Conservation (phyloP, 257 asterid genomes). For the Eustoma russellianum region DNA sequence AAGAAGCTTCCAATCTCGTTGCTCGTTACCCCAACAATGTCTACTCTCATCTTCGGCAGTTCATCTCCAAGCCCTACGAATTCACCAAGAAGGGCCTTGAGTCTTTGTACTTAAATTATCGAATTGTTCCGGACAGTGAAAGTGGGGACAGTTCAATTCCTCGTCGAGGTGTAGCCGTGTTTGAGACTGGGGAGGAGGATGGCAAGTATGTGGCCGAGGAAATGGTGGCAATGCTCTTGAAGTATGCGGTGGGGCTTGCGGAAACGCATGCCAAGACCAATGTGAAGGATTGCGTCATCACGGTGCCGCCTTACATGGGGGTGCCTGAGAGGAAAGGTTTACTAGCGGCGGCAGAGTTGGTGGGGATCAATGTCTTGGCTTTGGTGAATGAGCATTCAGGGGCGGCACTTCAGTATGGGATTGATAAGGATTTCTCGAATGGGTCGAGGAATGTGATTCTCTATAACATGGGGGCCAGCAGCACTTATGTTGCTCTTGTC, state of each 20-base stretch:
- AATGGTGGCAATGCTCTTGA: slow-evolving; percentile 78
- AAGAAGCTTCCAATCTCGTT: slow-evolving; percentile 67
- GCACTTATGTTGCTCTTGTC: slow-evolving; percentile 91
- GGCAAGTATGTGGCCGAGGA: slow-evolving; percentile 72
- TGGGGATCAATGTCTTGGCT: slow-evolving; percentile 82
- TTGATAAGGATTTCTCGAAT: slow-evolving; percentile 86
- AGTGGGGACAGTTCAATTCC: background rate
- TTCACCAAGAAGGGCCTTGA: slow-evolving; percentile 22
- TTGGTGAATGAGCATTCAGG: slow-evolving; percentile 89
- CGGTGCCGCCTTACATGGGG: slow-evolving; percentile 86
- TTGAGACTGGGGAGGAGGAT: slow-evolving; percentile 28
- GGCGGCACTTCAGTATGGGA: slow-evolving; percentile 95
- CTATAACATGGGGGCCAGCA: slow-evolving; percentile 94
- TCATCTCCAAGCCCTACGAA: slow-evolving; percentile 56
- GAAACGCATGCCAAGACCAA: slow-evolving; percentile 57
- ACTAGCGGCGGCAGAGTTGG: slow-evolving; percentile 86
- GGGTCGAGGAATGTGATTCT: slow-evolving; percentile 81
- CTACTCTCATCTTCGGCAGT: slow-evolving; percentile 53
- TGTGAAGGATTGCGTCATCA: slow-evolving; percentile 79
- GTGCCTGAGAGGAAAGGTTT: slow-evolving; percentile 75
- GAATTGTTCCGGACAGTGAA: slow-evolving; percentile 39
- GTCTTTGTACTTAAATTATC: slow-evolving; percentile 41
- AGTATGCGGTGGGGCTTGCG: slow-evolving; percentile 62
- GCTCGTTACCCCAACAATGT: slow-evolving; percentile 89
- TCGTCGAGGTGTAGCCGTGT: slow-evolving; percentile 37